Evolutionary conservation across 768 basidiomycete species (phyloP).

Genomic region (Hypholoma fasciculare): DNA sequence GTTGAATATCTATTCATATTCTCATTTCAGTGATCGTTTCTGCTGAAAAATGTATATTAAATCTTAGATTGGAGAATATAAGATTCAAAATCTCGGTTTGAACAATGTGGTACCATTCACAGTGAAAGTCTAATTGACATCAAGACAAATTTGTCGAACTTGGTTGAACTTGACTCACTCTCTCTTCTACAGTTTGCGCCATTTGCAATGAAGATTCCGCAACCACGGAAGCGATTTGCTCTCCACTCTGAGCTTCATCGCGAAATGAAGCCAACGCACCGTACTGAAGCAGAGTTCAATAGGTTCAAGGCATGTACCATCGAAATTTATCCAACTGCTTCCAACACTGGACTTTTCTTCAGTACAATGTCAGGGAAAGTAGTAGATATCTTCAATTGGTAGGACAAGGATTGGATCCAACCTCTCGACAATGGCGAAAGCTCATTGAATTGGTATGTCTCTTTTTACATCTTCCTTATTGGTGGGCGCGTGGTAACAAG

Average conservation of each 20-base stretch:
- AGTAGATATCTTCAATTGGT: background rate
- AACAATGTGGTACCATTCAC: background rate
- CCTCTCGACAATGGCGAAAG: background rate
- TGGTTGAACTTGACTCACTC: background rate
- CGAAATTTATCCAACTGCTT: background rate
- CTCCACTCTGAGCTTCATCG: background rate
- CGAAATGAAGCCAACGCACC: background rate
- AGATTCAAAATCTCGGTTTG: background rate
- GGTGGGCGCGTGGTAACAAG: background rate
- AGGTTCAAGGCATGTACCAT: background rate
- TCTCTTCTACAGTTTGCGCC: background rate
- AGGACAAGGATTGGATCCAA: background rate
- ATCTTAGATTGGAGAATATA: background rate
- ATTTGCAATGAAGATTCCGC: background rate
- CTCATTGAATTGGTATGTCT: background rate
- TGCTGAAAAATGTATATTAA: conserved; percentile 31
- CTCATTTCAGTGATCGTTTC: conserved; percentile 44
- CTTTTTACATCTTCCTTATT: background rate
- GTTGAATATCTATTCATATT: background rate
- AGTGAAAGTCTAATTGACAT: background rate
- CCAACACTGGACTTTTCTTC: background rate
- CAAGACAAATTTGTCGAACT: background rate
- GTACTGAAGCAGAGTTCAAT: background rate
- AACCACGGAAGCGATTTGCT: background rate
- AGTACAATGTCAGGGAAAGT: background rate